Percentiles rank a stretch among this genome's conserved stretches.
phyloP scores from a whole-genome alignment of 78 protist species.

The Monosiga brevicollis region DNA sequence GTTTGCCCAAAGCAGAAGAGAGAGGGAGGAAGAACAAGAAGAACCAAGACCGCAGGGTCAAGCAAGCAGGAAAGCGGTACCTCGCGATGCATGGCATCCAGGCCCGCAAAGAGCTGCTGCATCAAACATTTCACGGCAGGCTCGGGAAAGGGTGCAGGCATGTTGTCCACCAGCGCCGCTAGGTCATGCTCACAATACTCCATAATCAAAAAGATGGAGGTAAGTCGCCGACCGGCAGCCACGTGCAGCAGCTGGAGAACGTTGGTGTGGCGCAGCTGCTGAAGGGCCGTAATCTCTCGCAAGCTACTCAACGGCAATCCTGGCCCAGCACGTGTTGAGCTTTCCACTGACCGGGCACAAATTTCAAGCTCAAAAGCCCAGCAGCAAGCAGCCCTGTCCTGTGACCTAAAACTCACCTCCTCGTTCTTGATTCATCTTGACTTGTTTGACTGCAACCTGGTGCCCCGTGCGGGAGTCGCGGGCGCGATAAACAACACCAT shows the following conservation, averaged over 20 bases:
- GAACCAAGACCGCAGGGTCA: neutral
- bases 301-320: conserved; percentile 6
- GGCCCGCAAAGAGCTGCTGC: conserved; percentile 35
- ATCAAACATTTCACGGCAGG: conserved; percentile 22
- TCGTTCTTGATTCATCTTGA: conserved; percentile 3
- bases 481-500: neutral
- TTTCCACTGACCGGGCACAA: neutral
- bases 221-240: neutral
- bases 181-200: conserved; percentile 40
- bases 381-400: no score
- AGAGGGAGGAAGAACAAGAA: neutral
- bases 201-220: conserved; percentile 13
- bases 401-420: neutral
- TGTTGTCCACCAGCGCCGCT: conserved; percentile 1
- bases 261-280: neutral
- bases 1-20: neutral
- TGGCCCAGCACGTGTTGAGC: neutral
- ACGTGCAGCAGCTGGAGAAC: neutral
- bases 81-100: conserved; percentile 30
- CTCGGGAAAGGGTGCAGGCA: neutral
- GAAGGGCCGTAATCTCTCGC: conserved; percentile 11
- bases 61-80: neutral
- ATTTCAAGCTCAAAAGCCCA: neutral
- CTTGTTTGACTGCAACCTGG: conserved; percentile 5
- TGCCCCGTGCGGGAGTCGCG: neutral